Conservation (phyloP, 305 asterid species). For the Plantago coronopus region DNA sequence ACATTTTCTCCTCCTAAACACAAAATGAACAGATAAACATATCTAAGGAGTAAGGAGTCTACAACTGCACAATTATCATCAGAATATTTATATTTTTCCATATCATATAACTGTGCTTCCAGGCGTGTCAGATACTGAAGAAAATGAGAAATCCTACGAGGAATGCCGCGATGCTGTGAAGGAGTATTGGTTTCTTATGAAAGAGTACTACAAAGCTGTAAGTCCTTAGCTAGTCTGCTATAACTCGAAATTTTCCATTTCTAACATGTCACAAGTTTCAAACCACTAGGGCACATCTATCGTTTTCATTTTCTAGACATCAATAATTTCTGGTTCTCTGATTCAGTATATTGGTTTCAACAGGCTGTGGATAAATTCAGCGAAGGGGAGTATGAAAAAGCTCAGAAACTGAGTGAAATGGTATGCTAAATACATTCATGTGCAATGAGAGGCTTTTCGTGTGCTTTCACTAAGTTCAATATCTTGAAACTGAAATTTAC, state of each 20-base stretch:
- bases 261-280: background rate
- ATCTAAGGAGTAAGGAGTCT: no score
- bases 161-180: constrained; percentile 46
- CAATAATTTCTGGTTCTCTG: constrained; percentile 3
- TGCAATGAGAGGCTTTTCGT: background rate
- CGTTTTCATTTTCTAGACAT: no score
- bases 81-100: background rate
- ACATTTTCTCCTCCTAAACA: background rate
- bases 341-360: constrained; percentile 15
- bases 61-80: no score
- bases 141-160: constrained; percentile 45
- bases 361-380: constrained; percentile 66
- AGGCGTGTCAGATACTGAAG: constrained; percentile 42
- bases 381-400: constrained; percentile 37
- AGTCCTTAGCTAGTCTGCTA: constrained; percentile 25
- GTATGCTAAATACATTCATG: constrained; percentile 32
- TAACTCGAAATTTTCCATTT: background rate
- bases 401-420: constrained; percentile 46
- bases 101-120: constrained; percentile 18
- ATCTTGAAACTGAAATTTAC: constrained; percentile 5
- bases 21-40: background rate
- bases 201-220: constrained; percentile 68
- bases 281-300: no score
- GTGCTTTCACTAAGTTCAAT: constrained; percentile 3
- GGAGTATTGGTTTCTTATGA: constrained; percentile 63